phyloP scores from a whole-genome alignment of 257 asterid genomes.

The Linderniella brevidens region DNA sequence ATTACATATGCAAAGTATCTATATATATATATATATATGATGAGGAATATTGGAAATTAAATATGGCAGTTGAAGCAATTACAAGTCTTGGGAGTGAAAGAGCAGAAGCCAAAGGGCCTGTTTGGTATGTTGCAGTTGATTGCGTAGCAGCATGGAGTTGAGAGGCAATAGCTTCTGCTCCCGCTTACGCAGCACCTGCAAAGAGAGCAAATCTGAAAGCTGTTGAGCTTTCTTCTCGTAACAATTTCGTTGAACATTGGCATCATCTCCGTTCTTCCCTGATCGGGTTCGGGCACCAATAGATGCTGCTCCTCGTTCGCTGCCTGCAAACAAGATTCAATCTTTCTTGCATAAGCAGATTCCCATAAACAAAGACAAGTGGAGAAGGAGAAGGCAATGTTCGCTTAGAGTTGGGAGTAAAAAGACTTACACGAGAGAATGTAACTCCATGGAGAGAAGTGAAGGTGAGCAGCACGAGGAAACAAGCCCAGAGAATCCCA shows the following conservation, averaged over 20 bases:
- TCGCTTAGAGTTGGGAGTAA: constrained; percentile 17
- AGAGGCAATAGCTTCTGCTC: constrained; percentile 28
- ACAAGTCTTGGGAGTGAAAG: constrained; percentile 58
- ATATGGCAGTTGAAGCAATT: constrained; percentile 54
- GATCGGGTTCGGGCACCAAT: constrained; percentile 28
- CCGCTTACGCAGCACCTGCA: constrained; percentile 58
- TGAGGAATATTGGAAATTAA: neutral
- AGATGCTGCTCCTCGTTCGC: constrained; percentile 12
- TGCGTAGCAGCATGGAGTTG: constrained; percentile 62
- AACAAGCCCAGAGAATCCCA: constrained; percentile 4
- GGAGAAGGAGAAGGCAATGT: no score
- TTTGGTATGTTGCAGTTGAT: constrained; percentile 61
- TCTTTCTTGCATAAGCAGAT: constrained; percentile 1
- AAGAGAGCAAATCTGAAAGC: constrained; percentile 51
- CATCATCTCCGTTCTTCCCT: constrained; percentile 23
- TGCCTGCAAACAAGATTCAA: neutral
- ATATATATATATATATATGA: no score
- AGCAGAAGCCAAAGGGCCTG: constrained; percentile 59
- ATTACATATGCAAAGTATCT: no score
- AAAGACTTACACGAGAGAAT: constrained; percentile 10
- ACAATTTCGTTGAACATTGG: constrained; percentile 20
- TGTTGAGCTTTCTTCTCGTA: constrained; percentile 36
- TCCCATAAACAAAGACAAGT: no score
- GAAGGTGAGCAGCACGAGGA: constrained; percentile 16
- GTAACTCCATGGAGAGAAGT: constrained; percentile 10